Conservation (phyloP, 176 grass and related monocot genomes). For the Metroxylon sagu region DNA sequence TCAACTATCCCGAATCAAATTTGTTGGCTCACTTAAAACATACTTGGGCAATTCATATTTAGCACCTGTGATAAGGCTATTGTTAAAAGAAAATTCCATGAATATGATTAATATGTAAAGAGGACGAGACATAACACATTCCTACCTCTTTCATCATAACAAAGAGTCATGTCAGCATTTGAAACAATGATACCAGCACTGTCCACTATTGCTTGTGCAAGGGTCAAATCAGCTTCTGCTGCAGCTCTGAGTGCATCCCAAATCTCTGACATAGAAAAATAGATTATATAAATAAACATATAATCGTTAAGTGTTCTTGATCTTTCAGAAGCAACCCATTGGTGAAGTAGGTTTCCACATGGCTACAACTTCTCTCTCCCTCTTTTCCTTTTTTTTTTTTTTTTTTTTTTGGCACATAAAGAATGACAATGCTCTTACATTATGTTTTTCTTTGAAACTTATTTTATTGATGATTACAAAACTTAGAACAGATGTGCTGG, state of each 20-base stretch:
- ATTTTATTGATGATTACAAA: no score
- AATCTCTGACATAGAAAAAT: constrained; percentile 52
- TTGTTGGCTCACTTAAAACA: constrained; percentile 78
- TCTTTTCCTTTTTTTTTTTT: no score
- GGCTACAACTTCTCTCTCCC: no score
- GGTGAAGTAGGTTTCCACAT: no score
- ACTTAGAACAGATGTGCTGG: no score
- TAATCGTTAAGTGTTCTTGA: no score
- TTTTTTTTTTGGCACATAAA: no score
- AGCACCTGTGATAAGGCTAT: constrained; percentile 47
- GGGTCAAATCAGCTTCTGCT: constrained; percentile 63
- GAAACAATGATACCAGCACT: constrained; percentile 80
- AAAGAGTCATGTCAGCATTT: constrained; percentile 82
- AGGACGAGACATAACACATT: background rate
- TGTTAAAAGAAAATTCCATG: constrained; percentile 4
- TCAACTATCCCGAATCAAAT: constrained; percentile 55
- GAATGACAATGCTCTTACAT: no score
- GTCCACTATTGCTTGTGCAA: constrained; percentile 83
- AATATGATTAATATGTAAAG: background rate
- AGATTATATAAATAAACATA: background rate
- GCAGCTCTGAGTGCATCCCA: constrained; percentile 89
- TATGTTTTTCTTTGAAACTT: no score
- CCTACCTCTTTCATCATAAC: constrained; percentile 85
- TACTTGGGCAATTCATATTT: constrained; percentile 94
- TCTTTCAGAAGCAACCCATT: no score